Percentiles rank a stretch among this genome's conserved stretches.
These are phyloP conservation scores for Phytophthora nicotianae DNA, from an alignment of 352 stramenopile species.

Conservation along the genomic window DNA sequence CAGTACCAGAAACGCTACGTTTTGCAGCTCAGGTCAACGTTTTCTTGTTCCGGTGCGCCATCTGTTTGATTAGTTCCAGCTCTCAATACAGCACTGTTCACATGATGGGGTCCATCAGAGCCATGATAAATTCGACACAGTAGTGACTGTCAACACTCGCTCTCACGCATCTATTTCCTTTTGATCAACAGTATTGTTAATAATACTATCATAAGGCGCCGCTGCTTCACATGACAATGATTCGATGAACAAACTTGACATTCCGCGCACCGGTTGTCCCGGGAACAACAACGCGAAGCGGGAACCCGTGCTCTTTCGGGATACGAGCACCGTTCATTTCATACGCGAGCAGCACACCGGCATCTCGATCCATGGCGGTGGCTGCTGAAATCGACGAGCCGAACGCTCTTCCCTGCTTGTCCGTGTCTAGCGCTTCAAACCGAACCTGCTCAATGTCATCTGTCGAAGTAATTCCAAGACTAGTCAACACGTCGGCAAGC, in stretches of 20 bases:
- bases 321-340: conserved; percentile 93
- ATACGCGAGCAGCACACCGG: conserved; percentile 94
- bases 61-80: background rate
- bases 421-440: conserved; percentile 51
- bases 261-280: conserved; percentile 89
- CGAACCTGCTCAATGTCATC: conserved; percentile 48
- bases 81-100: background rate
- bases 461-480: conserved; percentile 52
- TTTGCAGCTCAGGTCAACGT: background rate
- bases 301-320: conserved; percentile 94
- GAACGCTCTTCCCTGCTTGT: conserved; percentile 53
- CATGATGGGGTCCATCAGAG: no score
- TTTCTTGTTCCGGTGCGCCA: background rate
- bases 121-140: background rate
- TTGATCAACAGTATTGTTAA: background rate
- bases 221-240: conserved; percentile 45
- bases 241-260: conserved; percentile 94
- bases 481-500: conserved; percentile 86
- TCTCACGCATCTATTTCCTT: background rate
- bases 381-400: conserved; percentile 82
- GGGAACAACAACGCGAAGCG: conserved; percentile 92
- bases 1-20: conserved; percentile 1
- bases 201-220: no score
- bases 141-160: background rate
- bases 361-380: conserved; percentile 88